Conservation (phyloP, 164 flowering plant genomes). For the Paratinospora sagittata region DNA sequence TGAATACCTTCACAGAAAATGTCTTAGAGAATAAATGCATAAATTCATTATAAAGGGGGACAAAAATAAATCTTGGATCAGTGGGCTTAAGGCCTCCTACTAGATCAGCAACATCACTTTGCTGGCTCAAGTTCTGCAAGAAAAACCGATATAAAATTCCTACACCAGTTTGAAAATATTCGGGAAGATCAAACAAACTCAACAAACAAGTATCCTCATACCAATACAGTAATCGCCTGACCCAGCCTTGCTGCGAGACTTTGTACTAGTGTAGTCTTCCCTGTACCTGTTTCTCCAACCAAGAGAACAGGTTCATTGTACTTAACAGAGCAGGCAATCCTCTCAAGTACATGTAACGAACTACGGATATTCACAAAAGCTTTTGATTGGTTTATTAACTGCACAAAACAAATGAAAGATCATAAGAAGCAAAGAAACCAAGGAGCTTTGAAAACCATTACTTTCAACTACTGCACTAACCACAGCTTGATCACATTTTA, state of each 20-base stretch:
- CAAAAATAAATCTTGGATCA: slow-evolving; percentile 58
- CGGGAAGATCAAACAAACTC: neutral
- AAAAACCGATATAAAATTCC: neutral
- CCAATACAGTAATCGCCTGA: slow-evolving; percentile 82
- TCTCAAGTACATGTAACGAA: slow-evolving; percentile 70
- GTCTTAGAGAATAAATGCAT: slow-evolving; percentile 47
- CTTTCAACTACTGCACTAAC: slow-evolving; percentile 19
- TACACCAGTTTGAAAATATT: neutral
- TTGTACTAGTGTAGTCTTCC: slow-evolving; percentile 97
- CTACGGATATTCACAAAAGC: slow-evolving; percentile 65
- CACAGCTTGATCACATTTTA: slow-evolving; percentile 27
- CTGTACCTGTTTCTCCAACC: slow-evolving; percentile 99
- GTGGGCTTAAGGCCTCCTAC: slow-evolving; percentile 91
- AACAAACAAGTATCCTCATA: slow-evolving; percentile 23
- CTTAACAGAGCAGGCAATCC: slow-evolving; percentile 77
- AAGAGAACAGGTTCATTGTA: slow-evolving; percentile 88
- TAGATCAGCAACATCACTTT: slow-evolving; percentile 86
- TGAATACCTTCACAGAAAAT: slow-evolving; percentile 49
- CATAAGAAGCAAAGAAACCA: neutral
- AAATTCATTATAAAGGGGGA: slow-evolving; percentile 76
- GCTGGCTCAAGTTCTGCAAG: slow-evolving; percentile 91
- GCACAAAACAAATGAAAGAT: slow-evolving; percentile 16
- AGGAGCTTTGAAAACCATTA: slow-evolving; percentile 6
- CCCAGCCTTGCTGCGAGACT: slow-evolving; percentile 70
- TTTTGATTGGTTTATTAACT: slow-evolving; percentile 33